Evolutionary conservation across 225 moss, liverwort and hornwort genomes (phyloP).

Genomic region (Climacium dendroides): DNA sequence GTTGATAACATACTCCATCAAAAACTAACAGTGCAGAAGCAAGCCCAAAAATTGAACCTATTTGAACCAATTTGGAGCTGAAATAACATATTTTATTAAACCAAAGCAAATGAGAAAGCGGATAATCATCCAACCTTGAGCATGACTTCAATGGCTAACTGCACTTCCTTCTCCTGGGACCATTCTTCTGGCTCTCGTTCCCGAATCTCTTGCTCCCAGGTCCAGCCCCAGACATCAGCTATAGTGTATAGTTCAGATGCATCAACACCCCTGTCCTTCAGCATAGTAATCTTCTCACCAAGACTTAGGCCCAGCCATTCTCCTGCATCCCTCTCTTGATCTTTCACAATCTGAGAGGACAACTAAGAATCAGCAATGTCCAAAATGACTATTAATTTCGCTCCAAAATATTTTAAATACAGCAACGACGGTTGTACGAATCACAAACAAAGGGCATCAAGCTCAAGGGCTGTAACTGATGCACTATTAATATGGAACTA

Average conservation of each 20-base stretch:
- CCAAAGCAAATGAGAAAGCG: background rate
- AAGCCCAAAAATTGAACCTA: background rate
- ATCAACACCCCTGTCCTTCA: slow-evolving; percentile 73
- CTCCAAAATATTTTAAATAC: background rate
- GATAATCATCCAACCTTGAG: slow-evolving; percentile 51
- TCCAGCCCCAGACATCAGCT: slow-evolving; percentile 98
- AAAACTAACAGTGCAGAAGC: background rate
- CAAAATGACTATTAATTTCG: background rate
- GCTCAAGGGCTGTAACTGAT: background rate
- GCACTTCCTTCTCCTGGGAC: slow-evolving; percentile 89
- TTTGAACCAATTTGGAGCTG: background rate
- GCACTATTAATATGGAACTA: background rate
- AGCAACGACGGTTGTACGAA: background rate
- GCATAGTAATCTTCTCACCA: slow-evolving; percentile 72
- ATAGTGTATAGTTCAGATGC: slow-evolving; percentile 79
- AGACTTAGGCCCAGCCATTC: slow-evolving; percentile 76
- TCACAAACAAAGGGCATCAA: background rate
- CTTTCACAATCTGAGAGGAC: slow-evolving; percentile 30
- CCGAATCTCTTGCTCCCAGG: slow-evolving; percentile 85
- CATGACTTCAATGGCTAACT: slow-evolving; percentile 93
- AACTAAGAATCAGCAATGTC: background rate
- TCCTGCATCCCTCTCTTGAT: slow-evolving; percentile 39
- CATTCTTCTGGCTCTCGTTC: slow-evolving; percentile 72
- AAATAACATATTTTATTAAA: background rate
- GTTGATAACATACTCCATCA: background rate